Evolutionary conservation across 352 stramenopile genomes (phyloP).

Genomic region (Phytopythium kandeliae): DNA sequence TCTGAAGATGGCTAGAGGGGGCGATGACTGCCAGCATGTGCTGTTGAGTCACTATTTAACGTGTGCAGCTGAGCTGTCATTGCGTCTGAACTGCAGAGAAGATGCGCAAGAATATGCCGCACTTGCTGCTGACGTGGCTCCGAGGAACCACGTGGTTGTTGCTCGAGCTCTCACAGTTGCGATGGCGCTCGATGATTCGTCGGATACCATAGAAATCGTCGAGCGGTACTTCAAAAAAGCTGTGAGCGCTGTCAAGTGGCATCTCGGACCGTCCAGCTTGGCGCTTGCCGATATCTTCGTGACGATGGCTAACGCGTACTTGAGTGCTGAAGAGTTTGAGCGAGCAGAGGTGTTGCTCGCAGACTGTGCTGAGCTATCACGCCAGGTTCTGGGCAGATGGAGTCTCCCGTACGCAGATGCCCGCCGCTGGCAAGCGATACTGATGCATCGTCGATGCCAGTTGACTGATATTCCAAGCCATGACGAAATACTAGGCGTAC

Average conservation of each 20-base stretch:
- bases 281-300: conserved; percentile 37
- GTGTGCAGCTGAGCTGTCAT: conserved; percentile 29
- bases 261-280: conserved; percentile 31
- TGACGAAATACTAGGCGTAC: conserved; percentile 32
- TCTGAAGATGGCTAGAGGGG: conserved; percentile 11
- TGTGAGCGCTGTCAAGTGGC: conserved; percentile 28
- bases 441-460: conserved; percentile 13
- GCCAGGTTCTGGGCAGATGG: conserved; percentile 35
- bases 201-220: conserved; percentile 11
- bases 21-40: conserved; percentile 2
- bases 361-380: conserved; percentile 21
- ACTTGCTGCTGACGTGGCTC: conserved; percentile 31
- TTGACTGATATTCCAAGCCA: neutral
- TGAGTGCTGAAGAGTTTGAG: conserved; percentile 12
- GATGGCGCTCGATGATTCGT: conserved; percentile 26
- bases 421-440: conserved; percentile 28
- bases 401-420: conserved; percentile 51
- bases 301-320: conserved; percentile 39
- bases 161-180: conserved; percentile 21
- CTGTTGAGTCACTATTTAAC: conserved; percentile 30
- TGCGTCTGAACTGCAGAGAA: conserved; percentile 3
- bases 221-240: conserved; percentile 22
- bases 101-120: conserved; percentile 11
- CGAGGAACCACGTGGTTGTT: conserved; percentile 18
- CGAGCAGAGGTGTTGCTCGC: conserved; percentile 20